These are phyloP conservation scores for Aphanomyces astaci DNA, from an alignment of 352 stramenopile genomes.

Conservation along the genomic window DNA sequence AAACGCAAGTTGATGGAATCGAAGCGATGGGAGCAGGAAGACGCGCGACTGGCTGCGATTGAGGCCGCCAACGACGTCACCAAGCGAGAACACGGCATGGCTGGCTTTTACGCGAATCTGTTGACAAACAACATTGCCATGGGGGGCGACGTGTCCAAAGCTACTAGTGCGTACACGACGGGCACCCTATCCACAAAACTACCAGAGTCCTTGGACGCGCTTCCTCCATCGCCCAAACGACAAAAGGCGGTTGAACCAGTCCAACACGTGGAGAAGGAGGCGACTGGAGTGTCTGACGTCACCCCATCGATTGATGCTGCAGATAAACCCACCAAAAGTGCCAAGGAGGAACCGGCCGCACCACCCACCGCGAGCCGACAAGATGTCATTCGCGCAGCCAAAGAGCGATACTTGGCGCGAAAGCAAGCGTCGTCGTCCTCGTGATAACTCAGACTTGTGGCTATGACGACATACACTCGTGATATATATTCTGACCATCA, in stretches of 20 bases:
- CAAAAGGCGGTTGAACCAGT: neutral
- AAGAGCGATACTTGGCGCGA: conserved; percentile 75
- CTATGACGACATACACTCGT: too few species aligned
- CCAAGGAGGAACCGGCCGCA: neutral
- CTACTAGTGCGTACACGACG: conserved; percentile 77
- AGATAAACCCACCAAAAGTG: too few species aligned
- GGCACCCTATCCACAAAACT: conserved; percentile 20
- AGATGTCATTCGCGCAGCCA: conserved; percentile 66
- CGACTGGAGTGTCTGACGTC: too few species aligned
- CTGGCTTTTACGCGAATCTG: conserved; percentile 86
- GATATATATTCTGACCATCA: too few species aligned
- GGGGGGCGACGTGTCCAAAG: conserved; percentile 61
- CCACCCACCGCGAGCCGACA: conserved; percentile 40
- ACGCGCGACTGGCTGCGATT: conserved; percentile 49
- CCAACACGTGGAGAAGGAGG: neutral
- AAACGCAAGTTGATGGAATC: conserved; percentile 88
- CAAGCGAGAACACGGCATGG: conserved; percentile 69
- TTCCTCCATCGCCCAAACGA: neutral
- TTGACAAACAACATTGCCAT: conserved; percentile 90
- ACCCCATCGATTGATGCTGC: too few species aligned
- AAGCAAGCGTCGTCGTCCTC: conserved; percentile 39
- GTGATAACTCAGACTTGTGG: neutral
- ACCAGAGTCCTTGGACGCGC: conserved; percentile 11
- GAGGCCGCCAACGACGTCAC: conserved; percentile 68
- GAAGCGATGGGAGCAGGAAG: conserved; percentile 80